phyloP scores from a whole-genome alignment of 257 asterid genomes.

The Petunia axillaris region DNA sequence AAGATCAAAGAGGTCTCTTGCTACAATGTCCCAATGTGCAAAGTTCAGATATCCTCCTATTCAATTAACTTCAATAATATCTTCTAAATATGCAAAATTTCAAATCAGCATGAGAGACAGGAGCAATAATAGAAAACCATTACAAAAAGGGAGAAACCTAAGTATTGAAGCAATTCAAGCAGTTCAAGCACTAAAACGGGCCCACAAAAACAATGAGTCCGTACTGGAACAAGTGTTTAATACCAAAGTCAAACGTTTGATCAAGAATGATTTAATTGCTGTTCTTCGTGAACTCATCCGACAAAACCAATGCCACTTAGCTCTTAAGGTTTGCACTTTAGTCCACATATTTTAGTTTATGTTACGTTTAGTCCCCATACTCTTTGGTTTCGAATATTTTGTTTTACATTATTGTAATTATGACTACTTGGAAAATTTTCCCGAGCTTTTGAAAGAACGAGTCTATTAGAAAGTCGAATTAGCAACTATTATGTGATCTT shows the following conservation, averaged over 20 bases:
- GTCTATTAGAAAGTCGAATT: too few relatives aligned
- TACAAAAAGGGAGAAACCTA: conserved; percentile 68
- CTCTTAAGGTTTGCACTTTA: conserved; percentile 52
- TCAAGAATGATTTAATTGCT: conserved; percentile 75
- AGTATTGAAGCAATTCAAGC: conserved; percentile 76
- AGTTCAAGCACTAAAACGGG: conserved; percentile 71
- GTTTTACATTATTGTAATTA: neutral
- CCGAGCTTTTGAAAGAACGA: too few relatives aligned
- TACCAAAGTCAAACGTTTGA: conserved; percentile 56
- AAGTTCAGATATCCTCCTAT: neutral
- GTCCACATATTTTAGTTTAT: neutral
- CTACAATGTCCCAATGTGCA: neutral
- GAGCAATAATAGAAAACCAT: conserved; percentile 73
- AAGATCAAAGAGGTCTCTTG: neutral
- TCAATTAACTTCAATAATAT: neutral
- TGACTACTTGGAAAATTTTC: neutral
- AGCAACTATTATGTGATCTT: too few relatives aligned
- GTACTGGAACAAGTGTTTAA: conserved; percentile 45
- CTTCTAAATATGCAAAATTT: neutral
- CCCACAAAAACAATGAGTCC: conserved; percentile 31
- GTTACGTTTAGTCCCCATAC: neutral
- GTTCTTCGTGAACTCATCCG: conserved; percentile 78
- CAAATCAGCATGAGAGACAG: conserved; percentile 61
- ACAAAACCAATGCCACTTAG: conserved; percentile 66
- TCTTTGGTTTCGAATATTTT: neutral